phyloP scores from a whole-genome alignment of 2,329 filamentous ascomycete species.

The Elsinoe ampelina region DNA sequence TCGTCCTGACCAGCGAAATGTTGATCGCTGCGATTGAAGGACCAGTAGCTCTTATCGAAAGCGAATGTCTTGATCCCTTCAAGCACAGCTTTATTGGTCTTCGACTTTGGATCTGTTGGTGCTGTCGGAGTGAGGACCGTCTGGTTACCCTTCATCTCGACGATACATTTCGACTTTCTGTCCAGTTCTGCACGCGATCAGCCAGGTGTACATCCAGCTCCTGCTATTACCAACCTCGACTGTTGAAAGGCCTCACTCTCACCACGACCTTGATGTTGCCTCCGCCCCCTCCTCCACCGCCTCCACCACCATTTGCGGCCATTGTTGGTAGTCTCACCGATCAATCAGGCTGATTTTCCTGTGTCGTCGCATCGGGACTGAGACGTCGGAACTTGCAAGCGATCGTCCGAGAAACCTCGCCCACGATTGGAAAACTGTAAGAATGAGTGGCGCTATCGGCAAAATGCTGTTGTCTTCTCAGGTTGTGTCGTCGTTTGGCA shows the following conservation, averaged over 20 bases:
- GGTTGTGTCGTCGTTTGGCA: neutral
- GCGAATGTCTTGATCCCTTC: conserved; percentile 76
- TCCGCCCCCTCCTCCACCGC: conserved; percentile 28
- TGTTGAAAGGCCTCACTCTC: conserved; percentile 89
- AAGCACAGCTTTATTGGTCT: conserved; percentile 55
- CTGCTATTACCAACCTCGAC: conserved; percentile 56
- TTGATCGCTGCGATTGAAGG: conserved; percentile 71
- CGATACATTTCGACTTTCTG: conserved; percentile 87
- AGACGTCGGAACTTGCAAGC: neutral
- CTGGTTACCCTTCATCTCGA: conserved; percentile 90
- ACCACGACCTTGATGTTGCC: conserved; percentile 99
- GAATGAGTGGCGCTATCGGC: too few relatives aligned
- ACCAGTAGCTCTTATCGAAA: conserved; percentile 98
- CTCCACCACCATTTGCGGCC: conserved; percentile 12
- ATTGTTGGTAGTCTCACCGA: neutral
- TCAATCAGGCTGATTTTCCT: neutral
- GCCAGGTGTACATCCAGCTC: neutral
- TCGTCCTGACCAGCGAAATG: conserved; percentile 87
- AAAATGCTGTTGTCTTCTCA: neutral
- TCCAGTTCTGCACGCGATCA: conserved; percentile 61
- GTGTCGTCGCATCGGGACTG: conserved; percentile 4
- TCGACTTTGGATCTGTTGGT: conserved; percentile 48
- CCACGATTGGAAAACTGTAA: neutral
- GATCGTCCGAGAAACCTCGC: neutral
- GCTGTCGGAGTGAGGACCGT: conserved; percentile 69